Base-by-base conservation (phyloP, 805 yeast species). In the Kuraishia ogatae region DNA sequence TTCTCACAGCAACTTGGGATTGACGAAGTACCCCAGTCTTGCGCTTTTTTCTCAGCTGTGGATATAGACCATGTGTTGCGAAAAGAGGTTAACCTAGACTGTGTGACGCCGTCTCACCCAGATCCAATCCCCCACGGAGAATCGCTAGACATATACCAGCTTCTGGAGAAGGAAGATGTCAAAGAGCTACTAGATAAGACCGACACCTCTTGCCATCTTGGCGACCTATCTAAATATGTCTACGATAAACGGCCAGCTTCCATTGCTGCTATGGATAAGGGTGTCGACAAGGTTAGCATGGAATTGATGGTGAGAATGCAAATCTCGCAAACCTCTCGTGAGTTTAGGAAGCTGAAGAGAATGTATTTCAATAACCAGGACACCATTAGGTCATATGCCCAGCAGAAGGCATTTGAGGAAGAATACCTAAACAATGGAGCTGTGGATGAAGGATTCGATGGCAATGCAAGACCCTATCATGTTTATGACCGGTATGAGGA, bases 31-130 rank as follows among this genome's bases (percentile, higher is more conserved):
- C 99, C 99, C 0, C 97, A 92, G 62, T 85, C 92, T 13, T 89
- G 96, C 71, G 98, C 99, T 0, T 94, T 94, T 66, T 94, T 94
- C 66, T 89, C 97, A 1, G 91, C 90, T 46, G 91, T 94, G 47
- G 99, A 94, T 65, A 80, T 96, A 54, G 99, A 94, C 65, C 81
- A 78, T 58, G 87, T 93, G 2, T 71, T 96, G 61, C 76, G 99
- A 61, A 94, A 94, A 64, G 99, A 96, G 62, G 98, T 93, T n/a
- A 83, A 84, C 59, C 73, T 91, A 76, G 90, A 86, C 58, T 93
- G 98, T 69, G 76, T 90, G 1, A 96, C 99, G 0, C 97, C 97
- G 0, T 89, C 97, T 0, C 85, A 91, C 61, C 83, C 85, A 0
- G 61, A 65, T 6, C 71, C 93, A 0, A 84, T 92, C 19, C 80